Base-by-base conservation (phyloP, 2,329 filamentous ascomycete species). In the Monosporascus cannonballus region DNA sequence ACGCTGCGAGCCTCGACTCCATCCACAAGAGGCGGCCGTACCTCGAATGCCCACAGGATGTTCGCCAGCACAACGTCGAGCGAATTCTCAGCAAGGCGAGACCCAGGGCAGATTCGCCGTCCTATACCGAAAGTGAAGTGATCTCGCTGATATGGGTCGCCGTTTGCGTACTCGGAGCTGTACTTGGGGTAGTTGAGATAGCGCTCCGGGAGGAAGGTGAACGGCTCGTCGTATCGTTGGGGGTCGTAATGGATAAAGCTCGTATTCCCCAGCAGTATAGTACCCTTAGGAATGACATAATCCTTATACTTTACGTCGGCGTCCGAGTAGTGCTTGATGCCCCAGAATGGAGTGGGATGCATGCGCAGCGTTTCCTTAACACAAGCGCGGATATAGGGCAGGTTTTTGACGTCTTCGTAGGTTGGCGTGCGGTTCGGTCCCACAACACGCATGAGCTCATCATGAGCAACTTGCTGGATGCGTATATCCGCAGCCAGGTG, bases 31-130 rank as follows among this genome's bases (percentile, higher is more conserved):
- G 58, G 54, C 24, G 56, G 58, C 3, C 48, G 52, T 36, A 67
- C 58, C 24, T 68, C 60, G 51, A 76, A 76, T 0, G 70, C 74
- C 77, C 76, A 80, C 1, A 80, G 52, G 5, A 73, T 52, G 25
- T 67, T 67, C 3, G 58, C 56, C 3, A 59, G 46, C 3, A 51
- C 56, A 37, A 59, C 48, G 45, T 52, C 44, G 6, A 78, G 64
- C n/a, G 68, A 73, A 11, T 72, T 70, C 56, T 78, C 75, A 9
- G 74, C 73, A 1, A 79, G 67, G 48, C 76, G 73, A 4, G 73
- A 72, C 0, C 75, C 75, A 2, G 71, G 72, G 56, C 75, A 77
- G 22, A 75, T 71, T 7, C 75, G 67, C 4, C 75, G 65, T 2
- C 75, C 75, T 20, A 67, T 66, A 4, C 74, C 73, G 56, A 75